Base-by-base conservation (phyloP, 495 filamentous ascomycete species). In the Hypoxylon perforatum region DNA sequence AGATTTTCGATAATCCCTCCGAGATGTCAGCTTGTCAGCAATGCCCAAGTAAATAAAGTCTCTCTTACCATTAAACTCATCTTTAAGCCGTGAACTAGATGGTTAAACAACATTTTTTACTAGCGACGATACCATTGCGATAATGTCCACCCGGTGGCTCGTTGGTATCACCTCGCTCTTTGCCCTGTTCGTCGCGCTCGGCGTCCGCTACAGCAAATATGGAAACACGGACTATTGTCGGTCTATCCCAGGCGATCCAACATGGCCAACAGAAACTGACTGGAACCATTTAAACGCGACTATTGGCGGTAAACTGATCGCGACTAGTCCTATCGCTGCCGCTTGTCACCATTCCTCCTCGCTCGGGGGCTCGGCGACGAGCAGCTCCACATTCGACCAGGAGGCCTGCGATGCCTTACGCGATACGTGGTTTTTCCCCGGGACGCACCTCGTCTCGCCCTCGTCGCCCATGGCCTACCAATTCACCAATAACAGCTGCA, bases 251-350 rank as follows among this genome's bases (percentile, higher is more conserved):
- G 79, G 80, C 7, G 84, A 87, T 55, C 19, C 53, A 1, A 58
- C 72, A 33, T 88, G 84, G 85, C 85, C 86, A 0, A 71, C 70
- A 0, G 10, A 63, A 1, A 23, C 38, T 3, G 38, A 70, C 6
- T 86, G 83, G 82, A 38, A 39, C 0, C 11, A 67, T 6, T 71
- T 85, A 2, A 79, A 84, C 56, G 25, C 62, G 2, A 70, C 78
- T n/a, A 65, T 81, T 4, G 71, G 68, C 7, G 79, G 79, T 18
- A 66, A 73, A 7, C 74, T 86, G 0, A 73, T 81, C 14, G 76
- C 81, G 49, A 83, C 82, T 2, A 71, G 81, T 1, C 84, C 84
- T 25, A 52, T 82, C 21, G 83, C 76, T 8, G 73, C 77, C 0
- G 69, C 81, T 2, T 85, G 84, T 59, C 85, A 84, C 44, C 35